Base-by-base conservation (phyloP, 2,329 filamentous ascomycete genomes). In the Penicillium carneum region DNA sequence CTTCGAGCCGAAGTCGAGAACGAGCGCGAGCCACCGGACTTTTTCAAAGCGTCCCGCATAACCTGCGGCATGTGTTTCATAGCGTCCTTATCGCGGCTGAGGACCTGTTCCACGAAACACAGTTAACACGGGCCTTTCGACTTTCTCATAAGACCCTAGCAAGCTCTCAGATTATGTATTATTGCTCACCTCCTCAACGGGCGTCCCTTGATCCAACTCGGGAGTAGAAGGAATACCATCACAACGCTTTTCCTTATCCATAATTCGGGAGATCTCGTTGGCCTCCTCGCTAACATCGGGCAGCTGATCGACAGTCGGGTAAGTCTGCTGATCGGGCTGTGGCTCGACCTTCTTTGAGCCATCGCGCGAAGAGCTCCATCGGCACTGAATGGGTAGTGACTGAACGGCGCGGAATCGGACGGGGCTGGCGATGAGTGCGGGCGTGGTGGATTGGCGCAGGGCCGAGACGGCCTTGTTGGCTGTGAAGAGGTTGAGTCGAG, bases 251-350 rank as follows among this genome's bases (percentile, higher is more conserved):
- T 70, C 71, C 55, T 70, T 74, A 56, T 87, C 85, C 70, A 81
- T 86, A 29, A 86, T 84, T 70, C 86, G 82, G 29, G 83, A 84
- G 65, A 85, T 83, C 67, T 85, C 84, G 41, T 84, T 84, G 34
- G 87, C 87, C 74, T 91, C 88, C 72, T 90, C 86, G 64, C 84
- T 88, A 33, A 89, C 85, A 77, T 87, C 83, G 43, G 85, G 84
- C 55, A 87, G 76, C 33, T 73, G 75, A 63, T 84, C 80, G 76
- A 83, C 80, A 59, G 84, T 85, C 12, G 84, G 81, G 23, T 81
- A 82, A 47, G 74, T 74, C 45, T 69, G 62, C 34, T 73, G 65
- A 36, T 76, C 69, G 16, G 69, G 62, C 18, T 59, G 62, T 20
- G 71, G 61, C n/a, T 60, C 62, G 33, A 69, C 58, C 54, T 72